A percentile compares a stretch with the other conserved stretches of the same genome.
phyloP scores from a whole-genome alignment of 2,329 filamentous ascomycete species.

The Zymoseptoria ardabiliae region DNA sequence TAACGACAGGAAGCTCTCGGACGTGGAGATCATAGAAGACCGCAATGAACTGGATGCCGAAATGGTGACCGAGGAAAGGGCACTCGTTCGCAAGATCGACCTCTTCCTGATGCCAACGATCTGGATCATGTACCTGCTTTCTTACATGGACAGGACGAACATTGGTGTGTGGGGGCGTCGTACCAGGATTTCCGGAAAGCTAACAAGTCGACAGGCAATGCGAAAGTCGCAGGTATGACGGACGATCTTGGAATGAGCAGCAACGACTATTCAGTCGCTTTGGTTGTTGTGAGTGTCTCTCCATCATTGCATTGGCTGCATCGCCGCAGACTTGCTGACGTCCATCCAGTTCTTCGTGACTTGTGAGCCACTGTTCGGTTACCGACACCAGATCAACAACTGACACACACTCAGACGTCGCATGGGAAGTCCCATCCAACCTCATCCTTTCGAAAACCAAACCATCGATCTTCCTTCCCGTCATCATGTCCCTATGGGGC shows the following conservation, averaged over 20 bases:
- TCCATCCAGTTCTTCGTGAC: conserved; percentile 12
- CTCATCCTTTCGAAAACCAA: conserved; percentile 44
- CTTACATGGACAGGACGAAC: conserved; percentile 39
- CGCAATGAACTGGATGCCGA: conserved; percentile 6
- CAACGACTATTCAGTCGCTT: conserved; percentile 43
- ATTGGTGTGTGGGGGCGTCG: conserved; percentile 20
- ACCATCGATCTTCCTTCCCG: conserved; percentile 45
- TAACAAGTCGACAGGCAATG: conserved; percentile 35
- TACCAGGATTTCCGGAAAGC: background rate
- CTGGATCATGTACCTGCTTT: conserved; percentile 44
- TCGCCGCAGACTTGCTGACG: background rate
- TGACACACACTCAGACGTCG: conserved; percentile 38
- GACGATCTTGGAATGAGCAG: conserved; percentile 41
- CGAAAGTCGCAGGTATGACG: conserved; percentile 46
- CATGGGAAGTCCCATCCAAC: conserved; percentile 49
- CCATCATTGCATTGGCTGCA: too few species aligned
- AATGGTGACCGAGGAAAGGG: conserved; percentile 33
- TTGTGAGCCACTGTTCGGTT: conserved; percentile 1
- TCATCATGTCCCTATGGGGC: conserved; percentile 50
- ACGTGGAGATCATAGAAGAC: conserved; percentile 20
- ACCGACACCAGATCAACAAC: background rate
- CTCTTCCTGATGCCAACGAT: conserved; percentile 41
- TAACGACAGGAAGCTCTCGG: conserved; percentile 13
- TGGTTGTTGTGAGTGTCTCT: conserved; percentile 38
- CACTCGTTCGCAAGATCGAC: conserved; percentile 41